Conservation (phyloP, 2,329 filamentous ascomycete genomes). For the Exophiala bonariae region DNA sequence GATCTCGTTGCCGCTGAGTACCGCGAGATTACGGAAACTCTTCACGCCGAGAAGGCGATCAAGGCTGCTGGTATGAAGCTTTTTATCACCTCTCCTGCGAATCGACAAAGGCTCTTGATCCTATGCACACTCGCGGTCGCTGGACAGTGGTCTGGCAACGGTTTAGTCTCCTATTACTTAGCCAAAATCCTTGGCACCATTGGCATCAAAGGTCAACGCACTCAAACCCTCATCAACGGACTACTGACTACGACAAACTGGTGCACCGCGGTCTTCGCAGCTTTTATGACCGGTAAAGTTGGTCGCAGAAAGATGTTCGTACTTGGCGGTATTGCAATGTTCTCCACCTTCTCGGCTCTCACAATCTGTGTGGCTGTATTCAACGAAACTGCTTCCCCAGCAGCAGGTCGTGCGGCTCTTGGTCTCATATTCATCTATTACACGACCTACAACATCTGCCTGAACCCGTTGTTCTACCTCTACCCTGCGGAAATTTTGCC, state of each 20-base stretch:
- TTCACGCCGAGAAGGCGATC: slow-evolving; percentile 55
- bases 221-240: slow-evolving; percentile 44
- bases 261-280: slow-evolving; percentile 35
- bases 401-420: slow-evolving; percentile 37
- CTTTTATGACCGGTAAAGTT: slow-evolving; percentile 39
- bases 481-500: slow-evolving; percentile 51
- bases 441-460: slow-evolving; percentile 38
- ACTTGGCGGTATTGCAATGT: slow-evolving; percentile 42
- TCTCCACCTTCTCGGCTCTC: slow-evolving; percentile 42
- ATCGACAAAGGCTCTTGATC: slow-evolving; percentile 56
- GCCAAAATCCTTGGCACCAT: slow-evolving; percentile 37
- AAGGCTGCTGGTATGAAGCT: slow-evolving; percentile 52
- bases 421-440: slow-evolving; percentile 44
- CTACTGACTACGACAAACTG: slow-evolving; percentile 42
- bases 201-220: slow-evolving; percentile 36
- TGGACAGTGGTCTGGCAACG: slow-evolving; percentile 58
- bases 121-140: slow-evolving; percentile 54
- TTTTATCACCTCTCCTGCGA: slow-evolving; percentile 58
- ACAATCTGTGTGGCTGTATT: slow-evolving; percentile 41
- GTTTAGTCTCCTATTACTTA: slow-evolving; percentile 42
- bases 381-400: slow-evolving; percentile 29
- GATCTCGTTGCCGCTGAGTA: slow-evolving; percentile 57
- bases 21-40: slow-evolving; percentile 65
- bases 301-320: slow-evolving; percentile 47
- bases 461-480: slow-evolving; percentile 31